Evolutionary conservation across 1,284 basidiomycete genomes (phyloP), one percentile per base, ranked within the genome.

Genomic region (Cryptococcus wingfieldii): DNA sequence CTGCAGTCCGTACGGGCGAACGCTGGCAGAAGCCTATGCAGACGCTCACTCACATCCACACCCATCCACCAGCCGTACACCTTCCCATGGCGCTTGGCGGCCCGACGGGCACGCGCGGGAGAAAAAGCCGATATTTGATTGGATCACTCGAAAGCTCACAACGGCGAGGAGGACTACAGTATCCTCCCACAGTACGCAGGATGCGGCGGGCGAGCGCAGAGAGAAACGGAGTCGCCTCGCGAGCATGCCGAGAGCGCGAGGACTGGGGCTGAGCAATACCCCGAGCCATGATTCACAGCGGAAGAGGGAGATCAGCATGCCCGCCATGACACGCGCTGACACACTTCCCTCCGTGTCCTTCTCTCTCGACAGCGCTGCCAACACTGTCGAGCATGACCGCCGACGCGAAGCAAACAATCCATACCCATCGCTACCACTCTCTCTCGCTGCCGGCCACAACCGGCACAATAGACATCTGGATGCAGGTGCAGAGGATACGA

Each of bases 131-230:
- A 86, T 94, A 64, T 86, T 93, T 68, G 89, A 90, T 65, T 94
- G 90, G 90, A 85, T 94, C 63, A 87, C 90, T 63, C 84, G 89
- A 63, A 94, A 94, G 75, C 80, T 93, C 16, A 70, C 68, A 9
- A 63, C 61, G 7, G 61, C 65, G 0, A 63, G 71, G 25, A 44
- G 60, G 55, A 67, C 59, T 31, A 65, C 56, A 8, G 52, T 61
- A 49, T 55, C 52, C 14, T 28, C 10, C 23, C 3, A 19, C 27
- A n/a, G 39, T 31, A 31, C 14, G 10, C 31, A 34, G n/a, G 34
- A 38, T 27, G 19, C 12, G 34, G 14, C 39, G 41, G 34, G 19
- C 19, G 14, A 47, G 44, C 16, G 12, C 34, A 45, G 54, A 50
- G 19, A 42, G 25, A 47, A 44, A 19, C 28, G 25, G 38, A 44